These are phyloP conservation scores for Penicillium lagena DNA, from an alignment of 495 filamentous ascomycete genomes.

Conservation along the genomic window DNA sequence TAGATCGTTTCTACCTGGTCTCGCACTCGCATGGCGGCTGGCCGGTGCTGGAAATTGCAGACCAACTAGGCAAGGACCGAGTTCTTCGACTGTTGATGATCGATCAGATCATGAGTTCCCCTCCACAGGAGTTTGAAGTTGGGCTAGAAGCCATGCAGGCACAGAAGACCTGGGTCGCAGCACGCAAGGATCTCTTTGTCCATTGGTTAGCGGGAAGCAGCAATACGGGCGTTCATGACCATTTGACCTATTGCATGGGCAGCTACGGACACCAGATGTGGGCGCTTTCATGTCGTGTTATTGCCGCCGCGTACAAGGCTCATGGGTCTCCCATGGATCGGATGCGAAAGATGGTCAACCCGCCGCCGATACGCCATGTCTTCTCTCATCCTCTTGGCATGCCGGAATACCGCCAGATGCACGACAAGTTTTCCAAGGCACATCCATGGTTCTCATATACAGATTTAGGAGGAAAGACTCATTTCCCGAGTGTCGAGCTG, in stretches of 20 bases:
- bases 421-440: not conserved
- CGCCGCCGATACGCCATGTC: no score
- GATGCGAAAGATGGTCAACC: no score
- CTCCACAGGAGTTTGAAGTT: not conserved
- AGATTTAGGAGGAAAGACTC: not conserved
- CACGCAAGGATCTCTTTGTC: no score
- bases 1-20: not conserved
- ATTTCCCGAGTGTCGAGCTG: constrained; percentile 1
- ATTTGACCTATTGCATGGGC: not conserved
- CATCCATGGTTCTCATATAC: not conserved
- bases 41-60: not conserved
- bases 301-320: not conserved
- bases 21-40: constrained; percentile 1
- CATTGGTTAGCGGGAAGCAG: not conserved
- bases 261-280: constrained; percentile 1
- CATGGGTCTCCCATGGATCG: not conserved
- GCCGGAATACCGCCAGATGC: no score
- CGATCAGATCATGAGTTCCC: not conserved
- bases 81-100: constrained; percentile 1
- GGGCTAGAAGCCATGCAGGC: not conserved
- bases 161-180: no score
- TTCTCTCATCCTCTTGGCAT: no score
- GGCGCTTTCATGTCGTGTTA: constrained; percentile 1
- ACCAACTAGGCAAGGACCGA: not conserved
- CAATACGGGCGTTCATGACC: not conserved